These are phyloP conservation scores for Xylariaceae sp. DNA, from an alignment of 2,329 filamentous ascomycete genomes.

Conservation along the genomic window DNA sequence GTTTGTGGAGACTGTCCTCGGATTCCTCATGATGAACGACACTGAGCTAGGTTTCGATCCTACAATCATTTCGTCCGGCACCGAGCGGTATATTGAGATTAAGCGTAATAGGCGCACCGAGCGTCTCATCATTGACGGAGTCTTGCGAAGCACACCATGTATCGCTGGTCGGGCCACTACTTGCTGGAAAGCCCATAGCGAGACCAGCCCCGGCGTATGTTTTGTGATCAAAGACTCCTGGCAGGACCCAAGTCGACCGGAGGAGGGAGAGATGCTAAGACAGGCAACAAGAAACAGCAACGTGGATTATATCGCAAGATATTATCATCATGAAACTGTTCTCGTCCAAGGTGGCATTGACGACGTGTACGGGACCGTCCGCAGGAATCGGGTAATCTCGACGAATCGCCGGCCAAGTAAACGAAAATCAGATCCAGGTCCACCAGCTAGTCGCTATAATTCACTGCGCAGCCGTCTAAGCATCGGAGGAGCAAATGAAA, in stretches of 20 bases:
- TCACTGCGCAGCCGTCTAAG: not conserved
- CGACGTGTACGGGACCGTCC: constrained; percentile 33
- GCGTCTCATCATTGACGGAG: constrained; percentile 37
- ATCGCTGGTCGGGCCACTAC: constrained; percentile 37
- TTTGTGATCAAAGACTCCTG: constrained; percentile 45
- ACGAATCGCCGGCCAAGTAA: constrained; percentile 18
- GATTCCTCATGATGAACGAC: constrained; percentile 39
- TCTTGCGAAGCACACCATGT: constrained; percentile 32
- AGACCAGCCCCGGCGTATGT: constrained; percentile 29
- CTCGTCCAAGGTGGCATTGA: constrained; percentile 31
- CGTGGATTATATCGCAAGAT: constrained; percentile 37
- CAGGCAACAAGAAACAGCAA: constrained; percentile 33
- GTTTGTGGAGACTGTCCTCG: constrained; percentile 38
- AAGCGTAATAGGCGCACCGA: constrained; percentile 33
- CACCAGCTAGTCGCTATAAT: not conserved
- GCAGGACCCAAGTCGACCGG: constrained; percentile 38
- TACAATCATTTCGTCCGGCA: constrained; percentile 33
- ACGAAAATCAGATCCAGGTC: not conserved
- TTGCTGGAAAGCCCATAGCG: constrained; percentile 40
- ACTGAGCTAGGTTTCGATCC: constrained; percentile 41
- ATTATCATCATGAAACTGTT: constrained; percentile 41
- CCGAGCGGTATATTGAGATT: constrained; percentile 37
- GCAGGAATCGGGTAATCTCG: constrained; percentile 30
- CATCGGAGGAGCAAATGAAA: not conserved
- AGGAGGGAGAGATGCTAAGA: constrained; percentile 38